phyloP scores from a whole-genome alignment of 345 rosid genomes.

The Eucalyptus tenuipes region DNA sequence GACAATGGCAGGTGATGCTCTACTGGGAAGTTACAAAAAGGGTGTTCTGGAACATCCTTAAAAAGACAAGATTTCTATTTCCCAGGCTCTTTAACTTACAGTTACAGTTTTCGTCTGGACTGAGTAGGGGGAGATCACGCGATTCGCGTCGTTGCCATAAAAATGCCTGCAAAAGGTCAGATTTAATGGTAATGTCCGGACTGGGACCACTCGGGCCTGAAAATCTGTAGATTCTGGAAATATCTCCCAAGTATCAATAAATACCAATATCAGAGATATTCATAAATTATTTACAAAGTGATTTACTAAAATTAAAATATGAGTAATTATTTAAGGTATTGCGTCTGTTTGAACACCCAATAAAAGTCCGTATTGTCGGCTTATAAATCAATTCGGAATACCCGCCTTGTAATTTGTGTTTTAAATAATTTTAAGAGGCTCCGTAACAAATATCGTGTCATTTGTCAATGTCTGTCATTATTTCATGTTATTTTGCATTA shows the following conservation, averaged over 20 bases:
- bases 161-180: not conserved
- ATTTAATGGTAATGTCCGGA: not conserved
- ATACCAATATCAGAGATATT: not conserved
- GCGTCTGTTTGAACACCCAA: not conserved
- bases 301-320: not conserved
- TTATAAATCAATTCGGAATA: not conserved
- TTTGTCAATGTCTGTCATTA: not conserved
- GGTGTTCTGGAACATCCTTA: not conserved
- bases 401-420: not conserved
- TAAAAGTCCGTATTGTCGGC: accelerated
- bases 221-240: not conserved
- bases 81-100: not conserved
- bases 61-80: not conserved
- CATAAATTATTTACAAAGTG: not conserved
- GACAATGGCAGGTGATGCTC: not conserved
- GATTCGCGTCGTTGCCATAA: not conserved
- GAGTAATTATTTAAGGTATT: not conserved
- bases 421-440: not conserved
- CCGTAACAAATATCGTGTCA: not conserved
- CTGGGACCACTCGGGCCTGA: not conserved
- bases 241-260: not conserved
- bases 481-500: not conserved
- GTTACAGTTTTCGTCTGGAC: not conserved
- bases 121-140: not conserved
- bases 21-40: not conserved